Evolutionary conservation across 805 yeast species (phyloP), one percentile per base, ranked within the genome.

Genomic region (Barnettozyma botsteinii): DNA sequence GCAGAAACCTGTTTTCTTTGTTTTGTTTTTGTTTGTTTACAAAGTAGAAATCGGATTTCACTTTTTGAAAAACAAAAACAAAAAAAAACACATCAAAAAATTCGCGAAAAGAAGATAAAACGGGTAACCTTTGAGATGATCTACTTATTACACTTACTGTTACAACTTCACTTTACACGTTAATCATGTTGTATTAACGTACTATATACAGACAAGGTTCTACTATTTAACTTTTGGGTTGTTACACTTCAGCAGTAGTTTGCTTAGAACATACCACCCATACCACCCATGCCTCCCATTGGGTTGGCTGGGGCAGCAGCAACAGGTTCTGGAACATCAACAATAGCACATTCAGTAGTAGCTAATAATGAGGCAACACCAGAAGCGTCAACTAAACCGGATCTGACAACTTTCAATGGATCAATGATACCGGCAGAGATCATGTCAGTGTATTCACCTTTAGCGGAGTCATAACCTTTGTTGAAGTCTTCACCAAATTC

Each of bases 351-450:
- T 73, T 91, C 98, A 51, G 98, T 91, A 44, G 98, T 91, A 53
- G 98, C 98, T 66, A 91, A 78, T 65, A 91, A 75, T 17, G 97
- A 89, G 39, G 98, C 98, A 49, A 91, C 97, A 72, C 98, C 96
- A 35, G 95, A 77, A 46, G 98, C 98, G 60, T 91, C 98, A 44
- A 88, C 89, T 59, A 91, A 74, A 53, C 98, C 98, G 56, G 88
- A 83, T 73, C 95, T 86, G 48, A 93, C 98, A 59, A 93, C 98
- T 79, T 93, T 91, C 80, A 93, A 88, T 56, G 98, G 98, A 69
- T 91, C 98, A 59, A 91, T 88, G 69, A 91, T 91, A 77, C 98
- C 98, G 43, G 94, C 81, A 52, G 88, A 85, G 58, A 93, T 79
- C 96, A 91, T 87, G 65, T 91, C 96, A 50, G 93, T 85, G 74